Evolutionary conservation across 257 asterid species (phyloP).

Genomic region (Solanum gandarillasii): DNA sequence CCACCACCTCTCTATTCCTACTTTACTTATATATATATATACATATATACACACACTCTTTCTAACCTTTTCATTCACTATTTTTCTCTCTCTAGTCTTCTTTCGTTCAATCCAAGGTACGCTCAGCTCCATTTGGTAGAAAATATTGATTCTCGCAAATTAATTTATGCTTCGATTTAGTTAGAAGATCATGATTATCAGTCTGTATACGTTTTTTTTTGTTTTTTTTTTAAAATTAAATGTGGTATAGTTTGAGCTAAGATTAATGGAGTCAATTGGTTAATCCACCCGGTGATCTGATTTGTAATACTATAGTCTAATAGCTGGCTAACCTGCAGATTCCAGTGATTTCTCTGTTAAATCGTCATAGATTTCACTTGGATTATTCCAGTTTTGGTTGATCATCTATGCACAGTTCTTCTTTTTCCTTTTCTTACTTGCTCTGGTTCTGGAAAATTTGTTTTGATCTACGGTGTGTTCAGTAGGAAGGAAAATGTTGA

Average conservation of each 20-base stretch:
- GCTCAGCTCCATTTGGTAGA: too few relatives aligned
- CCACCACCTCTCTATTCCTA: background rate
- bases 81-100: background rate
- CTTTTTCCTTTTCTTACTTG: background rate
- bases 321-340: background rate
- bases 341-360: background rate
- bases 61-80: background rate
- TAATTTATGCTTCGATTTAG: background rate
- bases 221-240: background rate
- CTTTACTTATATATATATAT: background rate
- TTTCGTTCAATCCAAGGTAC: background rate
- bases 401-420: background rate
- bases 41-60: background rate
- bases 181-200: background rate
- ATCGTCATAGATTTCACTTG: background rate
- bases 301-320: background rate
- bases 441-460: background rate
- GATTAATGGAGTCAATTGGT: background rate
- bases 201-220: background rate
- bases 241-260: background rate
- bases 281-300: background rate
- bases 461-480: background rate
- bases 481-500: background rate
- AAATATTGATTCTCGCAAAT: too few relatives aligned
- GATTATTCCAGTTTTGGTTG: background rate